phyloP scores from a whole-genome alignment of 2,329 filamentous ascomycete genomes.

The Lachnellula arida region DNA sequence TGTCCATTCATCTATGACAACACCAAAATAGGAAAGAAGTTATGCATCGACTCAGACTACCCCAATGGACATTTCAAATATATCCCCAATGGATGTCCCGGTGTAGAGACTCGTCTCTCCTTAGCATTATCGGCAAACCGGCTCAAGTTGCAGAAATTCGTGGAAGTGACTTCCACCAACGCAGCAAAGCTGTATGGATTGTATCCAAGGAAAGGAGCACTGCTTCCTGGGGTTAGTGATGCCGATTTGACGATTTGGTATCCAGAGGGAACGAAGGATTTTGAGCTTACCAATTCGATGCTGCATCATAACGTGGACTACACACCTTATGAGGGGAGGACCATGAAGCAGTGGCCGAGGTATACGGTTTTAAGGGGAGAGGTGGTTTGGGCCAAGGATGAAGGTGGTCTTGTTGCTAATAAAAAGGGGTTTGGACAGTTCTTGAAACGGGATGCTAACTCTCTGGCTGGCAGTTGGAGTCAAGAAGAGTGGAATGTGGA shows the following conservation, averaged over 20 bases:
- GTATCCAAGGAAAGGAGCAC: slow-evolving; percentile 45
- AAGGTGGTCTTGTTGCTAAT: slow-evolving; percentile 44
- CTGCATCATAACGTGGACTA: slow-evolving; percentile 60
- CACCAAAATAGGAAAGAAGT: slow-evolving; percentile 43
- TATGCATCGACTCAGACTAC: slow-evolving; percentile 40
- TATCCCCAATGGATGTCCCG: slow-evolving; percentile 55
- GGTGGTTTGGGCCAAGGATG: slow-evolving; percentile 53
- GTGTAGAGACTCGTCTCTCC: slow-evolving; percentile 52
- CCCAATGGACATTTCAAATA: slow-evolving; percentile 46
- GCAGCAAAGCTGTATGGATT: slow-evolving; percentile 55
- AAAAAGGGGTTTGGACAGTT: slow-evolving; percentile 46
- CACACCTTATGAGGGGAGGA: slow-evolving; percentile 55
- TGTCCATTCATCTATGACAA: slow-evolving; percentile 41
- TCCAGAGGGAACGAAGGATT: slow-evolving; percentile 40
- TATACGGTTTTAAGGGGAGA: slow-evolving; percentile 55
- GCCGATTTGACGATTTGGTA: slow-evolving; percentile 57
- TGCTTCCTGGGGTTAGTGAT: slow-evolving; percentile 46
- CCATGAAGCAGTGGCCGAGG: slow-evolving; percentile 56
- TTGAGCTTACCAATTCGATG: slow-evolving; percentile 46
- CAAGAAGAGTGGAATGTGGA: slow-evolving; percentile 30
- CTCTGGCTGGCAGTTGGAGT: slow-evolving; percentile 34
- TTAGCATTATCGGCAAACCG: slow-evolving; percentile 38
- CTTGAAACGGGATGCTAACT: slow-evolving; percentile 37
- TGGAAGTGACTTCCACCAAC: slow-evolving; percentile 50
- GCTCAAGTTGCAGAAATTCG: slow-evolving; percentile 45